These are phyloP conservation scores for Jatropha multifida DNA, from an alignment of 441 rosid species.

Conservation along the genomic window DNA sequence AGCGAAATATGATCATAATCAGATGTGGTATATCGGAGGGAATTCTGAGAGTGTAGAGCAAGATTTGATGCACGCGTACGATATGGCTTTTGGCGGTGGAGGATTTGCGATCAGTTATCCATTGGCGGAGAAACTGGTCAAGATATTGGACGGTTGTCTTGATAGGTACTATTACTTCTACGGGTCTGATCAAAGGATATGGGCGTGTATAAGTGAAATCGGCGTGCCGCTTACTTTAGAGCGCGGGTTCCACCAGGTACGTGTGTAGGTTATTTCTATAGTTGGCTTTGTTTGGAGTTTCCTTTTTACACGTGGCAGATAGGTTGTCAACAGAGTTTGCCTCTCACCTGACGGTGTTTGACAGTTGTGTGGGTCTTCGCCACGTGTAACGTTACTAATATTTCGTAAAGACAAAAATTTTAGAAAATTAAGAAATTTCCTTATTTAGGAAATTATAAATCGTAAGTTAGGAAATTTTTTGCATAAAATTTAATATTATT, in stretches of 20 bases:
- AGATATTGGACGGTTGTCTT: slow-evolving; percentile 63
- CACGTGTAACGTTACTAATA: neutral
- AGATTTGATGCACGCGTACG: slow-evolving; percentile 57
- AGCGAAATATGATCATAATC: slow-evolving; percentile 56
- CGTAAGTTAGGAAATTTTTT: no score
- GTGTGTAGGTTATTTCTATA: neutral
- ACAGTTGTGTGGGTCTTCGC: neutral
- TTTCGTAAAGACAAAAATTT: neutral
- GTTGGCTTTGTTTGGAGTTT: neutral
- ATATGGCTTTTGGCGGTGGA: slow-evolving; percentile 91
- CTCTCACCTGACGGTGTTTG: neutral
- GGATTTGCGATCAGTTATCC: slow-evolving; percentile 78
- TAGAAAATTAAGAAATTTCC: no score
- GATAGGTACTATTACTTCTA: slow-evolving; percentile 60
- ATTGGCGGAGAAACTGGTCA: slow-evolving; percentile 51
- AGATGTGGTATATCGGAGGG: slow-evolving; percentile 82
- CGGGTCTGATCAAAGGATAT: slow-evolving; percentile 87
- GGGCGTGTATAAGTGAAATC: slow-evolving; percentile 67
- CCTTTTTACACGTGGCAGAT: slow-evolving; percentile 1
- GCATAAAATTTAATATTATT: no score
- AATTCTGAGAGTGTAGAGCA: slow-evolving; percentile 85
- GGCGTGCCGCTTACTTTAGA: slow-evolving; percentile 69
- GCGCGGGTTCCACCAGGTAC: slow-evolving; percentile 86
- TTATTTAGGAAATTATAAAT: no score
- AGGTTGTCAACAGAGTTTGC: neutral